Conservation (phyloP, 1,284 basidiomycete genomes). For the Leccinum holopus region DNA sequence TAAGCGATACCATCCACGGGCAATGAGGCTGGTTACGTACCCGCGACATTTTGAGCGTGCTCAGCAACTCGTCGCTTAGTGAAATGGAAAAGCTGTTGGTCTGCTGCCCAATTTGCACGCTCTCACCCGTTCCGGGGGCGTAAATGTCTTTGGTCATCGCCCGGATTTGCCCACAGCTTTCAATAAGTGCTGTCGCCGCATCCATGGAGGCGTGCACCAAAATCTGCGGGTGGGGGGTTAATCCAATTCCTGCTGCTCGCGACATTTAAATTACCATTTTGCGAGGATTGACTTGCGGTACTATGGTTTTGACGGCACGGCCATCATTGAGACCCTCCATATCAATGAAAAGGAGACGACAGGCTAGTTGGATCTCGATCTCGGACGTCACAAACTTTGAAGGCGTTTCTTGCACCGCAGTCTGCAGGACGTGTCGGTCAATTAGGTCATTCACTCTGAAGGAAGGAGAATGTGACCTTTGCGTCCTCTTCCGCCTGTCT, state of each 20-base stretch:
- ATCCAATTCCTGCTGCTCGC: conserved; percentile 6
- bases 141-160: conserved; percentile 91
- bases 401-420: conserved; percentile 77
- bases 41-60: conserved; percentile 82
- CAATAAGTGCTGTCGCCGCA: conserved; percentile 71
- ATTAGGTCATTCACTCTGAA: conserved; percentile 3
- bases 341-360: conserved; percentile 88
- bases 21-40: conserved; percentile 46
- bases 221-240: conserved; percentile 54
- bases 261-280: conserved; percentile 66
- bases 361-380: conserved; percentile 76
- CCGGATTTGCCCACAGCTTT: conserved; percentile 78
- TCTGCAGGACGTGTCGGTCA: conserved; percentile 40
- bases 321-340: conserved; percentile 97
- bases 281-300: conserved; percentile 94
- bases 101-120: conserved; percentile 90
- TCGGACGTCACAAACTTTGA: conserved; percentile 86
- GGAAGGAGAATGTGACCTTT: conserved; percentile 43
- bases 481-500: conserved; percentile 78
- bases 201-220: conserved; percentile 75
- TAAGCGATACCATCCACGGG: conserved; percentile 1
- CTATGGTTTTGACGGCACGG: conserved; percentile 93
- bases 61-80: conserved; percentile 85
- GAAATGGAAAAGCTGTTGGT: conserved; percentile 94
- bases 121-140: conserved; percentile 72